Conservation (phyloP, 2,329 filamentous ascomycete species). For the Myriosclerotinia duriaeana region DNA sequence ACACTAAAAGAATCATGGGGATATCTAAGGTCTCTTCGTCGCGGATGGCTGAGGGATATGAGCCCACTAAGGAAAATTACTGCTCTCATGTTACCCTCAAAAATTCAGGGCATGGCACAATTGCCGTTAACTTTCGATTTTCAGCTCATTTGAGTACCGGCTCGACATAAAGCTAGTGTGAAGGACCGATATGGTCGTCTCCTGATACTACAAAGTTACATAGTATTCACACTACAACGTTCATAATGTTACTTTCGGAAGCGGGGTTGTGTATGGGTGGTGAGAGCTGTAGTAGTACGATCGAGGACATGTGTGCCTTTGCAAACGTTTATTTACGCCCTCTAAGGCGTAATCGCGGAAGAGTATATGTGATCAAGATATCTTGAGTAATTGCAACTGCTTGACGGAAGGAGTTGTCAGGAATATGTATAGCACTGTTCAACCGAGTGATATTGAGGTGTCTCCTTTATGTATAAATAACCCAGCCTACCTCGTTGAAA, state of each 20-base stretch:
- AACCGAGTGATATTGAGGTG: not conserved
- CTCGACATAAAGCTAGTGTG: not conserved
- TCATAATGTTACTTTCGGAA: not conserved
- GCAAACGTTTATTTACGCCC: not conserved
- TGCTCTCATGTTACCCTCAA: too few species aligned
- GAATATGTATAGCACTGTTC: not conserved
- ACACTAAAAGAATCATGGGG: too few species aligned
- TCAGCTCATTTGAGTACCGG: not conserved
- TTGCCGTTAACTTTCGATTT: not conserved
- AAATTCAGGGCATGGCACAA: not conserved
- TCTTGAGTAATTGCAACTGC: not conserved
- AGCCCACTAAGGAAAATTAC: not conserved
- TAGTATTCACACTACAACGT: not conserved
- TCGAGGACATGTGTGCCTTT: not conserved
- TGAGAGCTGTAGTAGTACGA: not conserved
- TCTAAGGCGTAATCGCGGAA: not conserved
- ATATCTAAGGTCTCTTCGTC: not conserved
- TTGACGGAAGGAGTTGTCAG: not conserved
- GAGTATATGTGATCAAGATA: not conserved
- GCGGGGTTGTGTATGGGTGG: not conserved
- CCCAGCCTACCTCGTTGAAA: not conserved
- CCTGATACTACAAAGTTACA: slow-evolving; percentile 12
- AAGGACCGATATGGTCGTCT: slow-evolving; percentile 8
- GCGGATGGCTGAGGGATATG: not conserved
- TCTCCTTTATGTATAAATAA: not conserved